Evolutionary conservation across 495 filamentous ascomycete species (phyloP), one percentile per base, ranked within the genome.

Genomic region (Penicillium cataractarum): DNA sequence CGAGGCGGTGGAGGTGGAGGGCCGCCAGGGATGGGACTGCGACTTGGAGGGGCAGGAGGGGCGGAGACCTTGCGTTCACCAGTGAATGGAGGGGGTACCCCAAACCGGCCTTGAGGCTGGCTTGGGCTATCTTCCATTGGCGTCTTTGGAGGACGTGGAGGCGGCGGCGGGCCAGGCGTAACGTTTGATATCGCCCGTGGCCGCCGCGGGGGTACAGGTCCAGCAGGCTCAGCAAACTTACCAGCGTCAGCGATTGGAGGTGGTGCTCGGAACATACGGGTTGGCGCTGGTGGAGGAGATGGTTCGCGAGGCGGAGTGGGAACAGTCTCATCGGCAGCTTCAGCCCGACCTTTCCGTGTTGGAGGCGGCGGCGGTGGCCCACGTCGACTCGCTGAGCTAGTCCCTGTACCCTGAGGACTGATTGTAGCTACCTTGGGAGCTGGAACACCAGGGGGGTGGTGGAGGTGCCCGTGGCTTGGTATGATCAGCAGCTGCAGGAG

Each of bases 311-410:
- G 75, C 55, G 80, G 70, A 31, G 79, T 67, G 7, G 89, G 80
- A 32, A 81, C 76, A 26, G 82, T 74, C 56, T 90, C 85, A 64
- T 86, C 80, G 27, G 82, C 81, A 33, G 70, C 66, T 31, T 84
- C 80, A 21, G 71, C 42, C 19, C 79, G 80, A 39, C 76, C 75
- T 66, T 92, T 86, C 62, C 93, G 86, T 32, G 91, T 81, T 56
- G 93, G 92, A 13, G 95, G 94, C 19, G 92, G 93, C 13, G 93
- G 91, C 55, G 94, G 93, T 19, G 91, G 89, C 21, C 90, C 91
- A 70, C 90, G 82, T 74, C 78, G 82, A 39, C 88, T 84, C 44
- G 82, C 74, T 7, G 83, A 79, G 42, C 87, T 89, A 49, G 80
- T 81, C 40, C 88, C 88, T 24, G 88, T 90, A 54, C 81, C 81